phyloP scores from a whole-genome alignment of 1,284 basidiomycete species.

The Malassezia sp. region DNA sequence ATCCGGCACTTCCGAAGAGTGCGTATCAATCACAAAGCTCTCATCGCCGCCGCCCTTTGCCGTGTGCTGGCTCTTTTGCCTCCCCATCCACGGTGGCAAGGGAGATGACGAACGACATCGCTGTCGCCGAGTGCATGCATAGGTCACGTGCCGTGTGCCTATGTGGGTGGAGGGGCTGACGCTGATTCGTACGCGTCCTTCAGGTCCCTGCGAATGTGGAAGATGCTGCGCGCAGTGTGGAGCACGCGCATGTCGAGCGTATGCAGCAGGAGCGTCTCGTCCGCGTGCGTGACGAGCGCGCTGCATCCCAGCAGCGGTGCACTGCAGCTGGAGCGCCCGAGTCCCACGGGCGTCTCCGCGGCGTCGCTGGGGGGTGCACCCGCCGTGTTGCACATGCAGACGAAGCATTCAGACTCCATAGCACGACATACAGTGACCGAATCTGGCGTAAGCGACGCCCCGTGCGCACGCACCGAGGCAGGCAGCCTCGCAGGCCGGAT shows the following conservation, averaged over 20 bases:
- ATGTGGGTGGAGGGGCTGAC: conserved; percentile 76
- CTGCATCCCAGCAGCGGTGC: conserved; percentile 34
- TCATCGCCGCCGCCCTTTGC: not conserved
- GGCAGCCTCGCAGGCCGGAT: conserved; percentile 24
- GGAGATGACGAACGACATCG: no score
- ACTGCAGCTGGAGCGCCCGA: conserved; percentile 31
- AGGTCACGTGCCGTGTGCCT: not conserved
- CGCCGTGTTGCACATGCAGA: conserved; percentile 42
- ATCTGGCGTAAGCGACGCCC: conserved; percentile 12
- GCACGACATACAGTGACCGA: conserved; percentile 26
- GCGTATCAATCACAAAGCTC: conserved; percentile 14
- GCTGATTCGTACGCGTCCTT: conserved; percentile 54
- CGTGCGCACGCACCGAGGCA: conserved; percentile 17
- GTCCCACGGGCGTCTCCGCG: conserved; percentile 20
- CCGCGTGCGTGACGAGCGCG: conserved; percentile 19
- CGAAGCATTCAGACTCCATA: conserved; percentile 31
- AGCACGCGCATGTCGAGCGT: conserved; percentile 28
- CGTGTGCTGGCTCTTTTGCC: not conserved
- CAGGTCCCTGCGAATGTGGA: conserved; percentile 7
- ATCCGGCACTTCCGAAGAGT: conserved; percentile 5
- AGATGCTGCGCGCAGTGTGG: conserved; percentile 5
- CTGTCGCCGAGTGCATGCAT: not conserved
- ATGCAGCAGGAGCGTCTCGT: conserved; percentile 29
- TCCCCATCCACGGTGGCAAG: not conserved
- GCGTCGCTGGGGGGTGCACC: conserved; percentile 17